Conservation (phyloP, 192 early-diverging fungal species). For the Backusella sp. region DNA sequence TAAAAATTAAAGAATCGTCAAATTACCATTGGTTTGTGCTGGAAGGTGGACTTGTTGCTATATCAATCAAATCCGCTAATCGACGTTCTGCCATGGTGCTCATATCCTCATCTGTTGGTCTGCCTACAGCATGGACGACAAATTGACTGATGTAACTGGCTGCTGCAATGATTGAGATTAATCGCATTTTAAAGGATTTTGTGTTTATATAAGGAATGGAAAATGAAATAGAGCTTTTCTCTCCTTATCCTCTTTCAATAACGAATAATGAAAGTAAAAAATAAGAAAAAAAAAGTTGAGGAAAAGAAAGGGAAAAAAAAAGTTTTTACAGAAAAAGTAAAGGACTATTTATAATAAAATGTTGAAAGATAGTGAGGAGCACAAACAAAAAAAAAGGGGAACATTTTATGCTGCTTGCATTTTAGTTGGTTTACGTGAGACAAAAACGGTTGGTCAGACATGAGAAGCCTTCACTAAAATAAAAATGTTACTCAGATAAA, state of each 20-base stretch:
- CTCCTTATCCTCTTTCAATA: background rate
- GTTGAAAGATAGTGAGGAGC: background rate
- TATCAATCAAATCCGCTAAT: background rate
- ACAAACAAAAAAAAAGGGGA: background rate
- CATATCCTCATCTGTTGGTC: background rate
- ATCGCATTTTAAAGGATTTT: background rate
- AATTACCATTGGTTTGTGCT: background rate
- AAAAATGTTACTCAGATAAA: slow-evolving; percentile 4
- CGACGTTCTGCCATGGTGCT: background rate
- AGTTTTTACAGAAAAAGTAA: background rate
- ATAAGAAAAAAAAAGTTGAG: background rate
- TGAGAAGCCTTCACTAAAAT: background rate
- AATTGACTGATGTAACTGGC: background rate
- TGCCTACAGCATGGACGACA: background rate
- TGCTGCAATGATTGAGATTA: background rate
- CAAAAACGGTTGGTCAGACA: background rate
- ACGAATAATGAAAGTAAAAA: background rate
- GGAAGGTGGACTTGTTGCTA: background rate
- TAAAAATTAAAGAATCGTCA: background rate
- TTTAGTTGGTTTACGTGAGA: slow-evolving; percentile 1
- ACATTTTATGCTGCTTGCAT: background rate
- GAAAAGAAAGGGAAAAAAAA: background rate
- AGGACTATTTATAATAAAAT: background rate
- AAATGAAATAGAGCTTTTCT: background rate
- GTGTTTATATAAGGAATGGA: background rate